A percentile compares a stretch with the other conserved stretches of the same genome.
Evolutionary conservation across 306 rosid species (phyloP).

Genomic region (Prunus padus): DNA sequence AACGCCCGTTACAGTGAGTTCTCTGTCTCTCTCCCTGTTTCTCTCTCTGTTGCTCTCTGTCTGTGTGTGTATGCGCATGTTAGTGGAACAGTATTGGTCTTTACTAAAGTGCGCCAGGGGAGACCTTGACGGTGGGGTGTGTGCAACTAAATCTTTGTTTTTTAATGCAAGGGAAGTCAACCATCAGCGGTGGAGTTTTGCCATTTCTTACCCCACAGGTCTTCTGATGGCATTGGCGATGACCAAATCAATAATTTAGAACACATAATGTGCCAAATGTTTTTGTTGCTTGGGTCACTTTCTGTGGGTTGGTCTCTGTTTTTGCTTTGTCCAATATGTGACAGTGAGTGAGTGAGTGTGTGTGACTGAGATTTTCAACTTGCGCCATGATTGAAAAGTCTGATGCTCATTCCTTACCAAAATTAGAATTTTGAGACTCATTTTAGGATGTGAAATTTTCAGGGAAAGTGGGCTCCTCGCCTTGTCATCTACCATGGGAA

Average conservation of each 20-base stretch:
- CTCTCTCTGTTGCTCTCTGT: too few species aligned
- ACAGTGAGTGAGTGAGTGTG: too few species aligned
- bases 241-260: neutral
- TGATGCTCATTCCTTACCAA: too few species aligned
- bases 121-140: slow-evolving; percentile 47
- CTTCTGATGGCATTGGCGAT: neutral
- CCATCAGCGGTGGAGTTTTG: neutral
- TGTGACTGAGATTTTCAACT: neutral
- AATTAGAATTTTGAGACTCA: neutral
- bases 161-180: slow-evolving; percentile 54
- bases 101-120: slow-evolving; percentile 27
- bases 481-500: slow-evolving; percentile 97
- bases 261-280: neutral
- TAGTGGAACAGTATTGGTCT: neutral
- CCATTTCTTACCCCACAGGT: neutral
- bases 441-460: slow-evolving; percentile 15
- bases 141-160: slow-evolving; percentile 39
- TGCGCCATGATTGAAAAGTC: neutral
- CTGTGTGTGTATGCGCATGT: slow-evolving; percentile 13
- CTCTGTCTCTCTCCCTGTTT: neutral
- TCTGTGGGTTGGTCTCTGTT: neutral
- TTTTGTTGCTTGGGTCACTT: neutral
- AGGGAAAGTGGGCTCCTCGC: slow-evolving; percentile 95
- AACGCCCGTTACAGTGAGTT: slow-evolving; percentile 90
- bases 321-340: neutral